A percentile compares a stretch with the other conserved stretches of the same genome.
Evolutionary conservation across 805 yeast species (phyloP).

Genomic region (Saccharomyces cerevisiae): DNA sequence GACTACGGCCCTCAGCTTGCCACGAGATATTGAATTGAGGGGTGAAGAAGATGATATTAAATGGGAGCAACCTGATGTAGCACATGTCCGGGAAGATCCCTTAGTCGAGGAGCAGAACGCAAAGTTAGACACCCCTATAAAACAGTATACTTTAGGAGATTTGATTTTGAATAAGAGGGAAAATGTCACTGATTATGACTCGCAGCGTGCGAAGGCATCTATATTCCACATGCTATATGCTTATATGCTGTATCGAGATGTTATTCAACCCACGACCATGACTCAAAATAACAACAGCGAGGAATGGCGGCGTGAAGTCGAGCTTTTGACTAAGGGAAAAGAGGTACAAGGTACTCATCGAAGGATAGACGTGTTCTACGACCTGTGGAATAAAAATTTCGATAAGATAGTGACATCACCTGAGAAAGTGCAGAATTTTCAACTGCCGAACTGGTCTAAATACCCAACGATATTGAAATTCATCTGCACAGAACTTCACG

Average conservation of each 20-base stretch:
- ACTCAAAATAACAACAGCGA: background rate
- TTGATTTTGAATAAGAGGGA: background rate
- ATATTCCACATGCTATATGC: background rate
- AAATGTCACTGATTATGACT: background rate
- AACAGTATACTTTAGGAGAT: background rate
- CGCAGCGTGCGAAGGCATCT: background rate
- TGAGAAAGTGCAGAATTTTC: slow-evolving; percentile 16
- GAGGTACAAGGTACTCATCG: background rate
- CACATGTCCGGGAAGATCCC: background rate
- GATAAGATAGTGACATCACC: slow-evolving; percentile 7
- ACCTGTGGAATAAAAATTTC: slow-evolving; percentile 19
- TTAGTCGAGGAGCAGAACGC: background rate
- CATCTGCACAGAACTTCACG: slow-evolving; percentile 14
- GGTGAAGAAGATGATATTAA: background rate
- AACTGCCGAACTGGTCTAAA: slow-evolving; percentile 21
- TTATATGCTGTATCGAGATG: background rate
- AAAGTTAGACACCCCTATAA: background rate
- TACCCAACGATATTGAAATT: slow-evolving; percentile 17
- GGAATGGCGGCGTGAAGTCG: background rate
- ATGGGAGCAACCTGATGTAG: background rate
- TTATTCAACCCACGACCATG: background rate
- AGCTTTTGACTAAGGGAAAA: background rate
- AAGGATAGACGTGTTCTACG: slow-evolving; percentile 13
- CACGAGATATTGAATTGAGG: background rate
- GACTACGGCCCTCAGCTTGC: background rate